Evolutionary conservation across 768 basidiomycete genomes (phyloP).

Genomic region (Mycena amicta): DNA sequence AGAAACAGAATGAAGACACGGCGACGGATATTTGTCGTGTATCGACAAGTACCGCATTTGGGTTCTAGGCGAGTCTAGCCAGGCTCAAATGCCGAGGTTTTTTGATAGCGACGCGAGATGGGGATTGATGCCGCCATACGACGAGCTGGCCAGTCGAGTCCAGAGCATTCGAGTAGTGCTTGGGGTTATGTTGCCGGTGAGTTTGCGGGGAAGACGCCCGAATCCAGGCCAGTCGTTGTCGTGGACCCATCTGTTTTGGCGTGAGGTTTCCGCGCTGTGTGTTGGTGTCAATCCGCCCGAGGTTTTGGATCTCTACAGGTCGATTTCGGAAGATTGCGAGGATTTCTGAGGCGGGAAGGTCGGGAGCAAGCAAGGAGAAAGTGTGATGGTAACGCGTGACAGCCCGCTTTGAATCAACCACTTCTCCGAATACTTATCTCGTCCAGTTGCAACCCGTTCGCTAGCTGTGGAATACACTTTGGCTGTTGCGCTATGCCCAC

Average conservation of each 20-base stretch:
- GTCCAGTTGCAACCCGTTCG: too few species aligned
- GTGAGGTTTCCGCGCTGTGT: too few species aligned
- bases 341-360: too few species aligned
- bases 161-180: not conserved
- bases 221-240: not conserved
- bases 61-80: conserved; percentile 2
- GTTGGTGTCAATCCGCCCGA: too few species aligned
- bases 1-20: not conserved
- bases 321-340: too few species aligned
- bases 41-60: not conserved
- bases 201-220: not conserved
- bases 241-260: not conserved
- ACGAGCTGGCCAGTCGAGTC: not conserved
- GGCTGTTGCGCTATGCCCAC: too few species aligned
- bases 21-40: not conserved
- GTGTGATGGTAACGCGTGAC: too few species aligned
- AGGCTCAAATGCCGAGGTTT: not conserved
- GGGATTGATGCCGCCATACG: not conserved
- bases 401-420: too few species aligned
- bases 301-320: too few species aligned
- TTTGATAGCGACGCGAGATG: not conserved
- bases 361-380: too few species aligned
- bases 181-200: not conserved
- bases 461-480: too few species aligned
- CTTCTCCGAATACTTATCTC: too few species aligned